phyloP scores from a whole-genome alignment of 352 stramenopile species.

The Globisporangium recalcitrans region DNA sequence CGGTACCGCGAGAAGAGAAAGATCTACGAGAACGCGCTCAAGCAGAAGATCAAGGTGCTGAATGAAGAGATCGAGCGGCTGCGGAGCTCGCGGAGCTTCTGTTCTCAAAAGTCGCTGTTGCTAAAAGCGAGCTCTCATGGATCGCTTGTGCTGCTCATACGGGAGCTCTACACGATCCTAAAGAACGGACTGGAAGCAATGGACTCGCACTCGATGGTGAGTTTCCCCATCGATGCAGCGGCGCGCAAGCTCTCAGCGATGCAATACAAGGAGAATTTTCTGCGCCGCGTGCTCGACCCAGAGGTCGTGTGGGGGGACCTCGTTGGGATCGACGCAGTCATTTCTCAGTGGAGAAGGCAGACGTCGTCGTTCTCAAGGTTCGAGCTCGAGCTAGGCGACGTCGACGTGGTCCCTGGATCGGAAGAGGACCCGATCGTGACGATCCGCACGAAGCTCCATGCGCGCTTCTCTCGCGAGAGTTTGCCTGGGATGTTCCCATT shows the following conservation, averaged over 20 bases:
- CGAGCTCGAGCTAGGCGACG: not conserved
- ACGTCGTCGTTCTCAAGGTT: not conserved
- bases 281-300: not conserved
- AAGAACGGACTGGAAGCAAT: not conserved
- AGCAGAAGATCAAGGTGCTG: not conserved
- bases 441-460: not conserved
- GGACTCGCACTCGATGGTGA: not conserved
- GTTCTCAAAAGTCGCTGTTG: not conserved
- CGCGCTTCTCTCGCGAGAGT: not conserved
- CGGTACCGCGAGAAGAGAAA: not conserved
- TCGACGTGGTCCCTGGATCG: not conserved
- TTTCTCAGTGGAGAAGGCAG: not conserved
- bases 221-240: not conserved
- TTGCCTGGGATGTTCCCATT: not conserved
- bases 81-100: not conserved
- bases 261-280: not conserved
- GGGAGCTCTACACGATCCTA: not conserved
- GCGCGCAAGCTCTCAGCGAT: not conserved
- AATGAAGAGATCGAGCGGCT: not conserved
- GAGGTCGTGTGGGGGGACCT: not conserved
- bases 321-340: not conserved
- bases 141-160: not conserved
- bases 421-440: not conserved
- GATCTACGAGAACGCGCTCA: not conserved
- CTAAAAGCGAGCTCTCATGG: not conserved